A percentile compares a stretch with the other conserved stretches of the same genome.
phyloP scores from a whole-genome alignment of 129 eudicot species.

The Oenanthe sinensis region DNA sequence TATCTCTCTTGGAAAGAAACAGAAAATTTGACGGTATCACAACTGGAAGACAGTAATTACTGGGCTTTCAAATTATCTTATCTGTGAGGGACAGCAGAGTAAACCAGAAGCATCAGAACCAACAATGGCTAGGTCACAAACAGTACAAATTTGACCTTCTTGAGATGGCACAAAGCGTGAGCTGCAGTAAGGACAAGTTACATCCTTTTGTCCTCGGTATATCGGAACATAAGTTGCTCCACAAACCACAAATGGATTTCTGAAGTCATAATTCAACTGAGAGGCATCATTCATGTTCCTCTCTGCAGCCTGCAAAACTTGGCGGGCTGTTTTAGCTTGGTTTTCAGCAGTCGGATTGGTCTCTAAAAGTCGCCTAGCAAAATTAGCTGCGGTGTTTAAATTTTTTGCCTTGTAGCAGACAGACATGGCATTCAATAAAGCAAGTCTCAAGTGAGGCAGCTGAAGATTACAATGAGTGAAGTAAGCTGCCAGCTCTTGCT shows the following conservation, averaged over 20 bases:
- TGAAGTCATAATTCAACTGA: constrained; percentile 20
- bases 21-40: too few relatives aligned
- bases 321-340: constrained; percentile 21
- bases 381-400: constrained; percentile 17
- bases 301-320: constrained; percentile 23
- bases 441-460: constrained; percentile 22
- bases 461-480: constrained; percentile 24
- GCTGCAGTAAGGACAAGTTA: constrained; percentile 18
- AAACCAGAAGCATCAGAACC: constrained; percentile 23
- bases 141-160: constrained; percentile 21
- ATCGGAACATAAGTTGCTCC: constrained; percentile 20
- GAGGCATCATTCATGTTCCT: constrained; percentile 18
- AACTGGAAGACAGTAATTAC: background rate
- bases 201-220: constrained; percentile 19
- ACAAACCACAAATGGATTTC: constrained; percentile 25
- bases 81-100: constrained; percentile 17
- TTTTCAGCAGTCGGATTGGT: constrained; percentile 18
- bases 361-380: constrained; percentile 21
- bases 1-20: constrained; percentile 10
- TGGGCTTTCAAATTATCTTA: constrained; percentile 15
- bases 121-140: constrained; percentile 20
- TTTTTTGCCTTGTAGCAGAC: constrained; percentile 20
- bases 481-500: constrained; percentile 25
- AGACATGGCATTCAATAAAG: constrained; percentile 18
- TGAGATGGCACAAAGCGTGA: constrained; percentile 15